Evolutionary conservation across 2,329 filamentous ascomycete genomes (phyloP).

Genomic region (Aspergillus oerlinghausenensis): DNA sequence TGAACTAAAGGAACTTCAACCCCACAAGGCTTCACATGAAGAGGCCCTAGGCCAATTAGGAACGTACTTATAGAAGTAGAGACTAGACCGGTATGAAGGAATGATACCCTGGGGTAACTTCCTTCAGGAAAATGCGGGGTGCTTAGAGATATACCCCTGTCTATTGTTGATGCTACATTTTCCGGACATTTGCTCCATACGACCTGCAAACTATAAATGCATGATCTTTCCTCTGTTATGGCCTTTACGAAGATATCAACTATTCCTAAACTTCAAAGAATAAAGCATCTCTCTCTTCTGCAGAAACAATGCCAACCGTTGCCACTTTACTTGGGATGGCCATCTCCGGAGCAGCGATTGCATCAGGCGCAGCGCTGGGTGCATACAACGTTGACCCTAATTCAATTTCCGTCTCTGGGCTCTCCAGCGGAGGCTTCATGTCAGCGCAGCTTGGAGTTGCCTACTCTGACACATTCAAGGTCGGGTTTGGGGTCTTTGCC

Average conservation of each 20-base stretch:
- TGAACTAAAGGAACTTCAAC: neutral
- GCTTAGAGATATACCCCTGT: neutral
- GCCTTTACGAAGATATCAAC: neutral
- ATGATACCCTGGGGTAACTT: neutral
- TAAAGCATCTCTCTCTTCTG: neutral
- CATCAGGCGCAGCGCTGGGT: conserved; percentile 1
- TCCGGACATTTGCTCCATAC: neutral
- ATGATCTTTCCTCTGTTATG: neutral
- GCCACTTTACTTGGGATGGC: neutral
- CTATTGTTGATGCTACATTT: neutral
- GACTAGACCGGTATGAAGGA: neutral
- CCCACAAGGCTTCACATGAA: neutral
- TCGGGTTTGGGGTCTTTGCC: conserved; percentile 16
- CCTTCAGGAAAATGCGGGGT: neutral
- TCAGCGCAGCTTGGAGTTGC: conserved; percentile 14
- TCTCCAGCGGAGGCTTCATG: conserved; percentile 15
- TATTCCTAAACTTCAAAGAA: neutral
- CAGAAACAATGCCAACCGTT: neutral
- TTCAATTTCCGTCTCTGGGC: conserved; percentile 12
- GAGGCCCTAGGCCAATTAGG: neutral
- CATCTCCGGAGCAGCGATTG: neutral
- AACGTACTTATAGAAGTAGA: neutral
- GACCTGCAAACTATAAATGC: neutral
- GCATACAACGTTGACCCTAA: conserved; percentile 11
- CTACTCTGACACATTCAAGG: conserved; percentile 11